Conservation (phyloP, 208 protist genomes). For the Trypanosoma vivax region DNA sequence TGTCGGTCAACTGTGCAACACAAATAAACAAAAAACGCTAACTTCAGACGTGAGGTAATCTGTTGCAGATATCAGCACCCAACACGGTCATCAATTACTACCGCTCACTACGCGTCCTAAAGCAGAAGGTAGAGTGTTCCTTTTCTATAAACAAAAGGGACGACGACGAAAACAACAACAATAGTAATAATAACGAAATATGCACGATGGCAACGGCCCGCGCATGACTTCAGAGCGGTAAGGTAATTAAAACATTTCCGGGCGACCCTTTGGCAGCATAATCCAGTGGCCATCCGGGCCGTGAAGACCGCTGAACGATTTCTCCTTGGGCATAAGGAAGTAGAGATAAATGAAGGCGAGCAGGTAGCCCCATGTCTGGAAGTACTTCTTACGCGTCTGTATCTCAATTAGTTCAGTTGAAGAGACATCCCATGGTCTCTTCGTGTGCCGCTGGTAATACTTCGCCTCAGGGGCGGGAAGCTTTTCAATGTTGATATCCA, state of each 20-base stretch:
- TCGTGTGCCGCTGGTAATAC: conserved; percentile 87
- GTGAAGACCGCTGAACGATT: conserved; percentile 77
- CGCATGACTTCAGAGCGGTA: too few species aligned
- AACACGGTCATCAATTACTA: too few species aligned
- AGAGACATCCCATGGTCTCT: conserved; percentile 85
- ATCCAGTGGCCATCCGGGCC: conserved; percentile 82
- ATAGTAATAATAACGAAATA: neutral
- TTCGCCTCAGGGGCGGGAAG: conserved; percentile 77
- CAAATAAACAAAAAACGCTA: too few species aligned
- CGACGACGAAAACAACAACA: neutral
- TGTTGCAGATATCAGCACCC: too few species aligned
- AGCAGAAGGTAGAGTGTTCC: too few species aligned
- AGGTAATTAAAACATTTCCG: conserved; percentile 86
- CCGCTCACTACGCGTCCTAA: too few species aligned
- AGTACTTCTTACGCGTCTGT: conserved; percentile 81
- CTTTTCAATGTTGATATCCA: conserved; percentile 82
- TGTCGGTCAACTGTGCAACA: too few species aligned
- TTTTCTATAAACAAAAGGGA: conserved; percentile 9
- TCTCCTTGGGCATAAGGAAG: conserved; percentile 90
- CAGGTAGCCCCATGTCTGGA: conserved; percentile 72
- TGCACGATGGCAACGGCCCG: too few species aligned
- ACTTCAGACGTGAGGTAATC: too few species aligned
- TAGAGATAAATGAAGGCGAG: conserved; percentile 65
- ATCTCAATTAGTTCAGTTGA: conserved; percentile 85
- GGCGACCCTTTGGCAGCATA: conserved; percentile 79